These are phyloP conservation scores for Cicer pinnatifidum DNA, from an alignment of 306 rosid genomes.

Conservation along the genomic window DNA sequence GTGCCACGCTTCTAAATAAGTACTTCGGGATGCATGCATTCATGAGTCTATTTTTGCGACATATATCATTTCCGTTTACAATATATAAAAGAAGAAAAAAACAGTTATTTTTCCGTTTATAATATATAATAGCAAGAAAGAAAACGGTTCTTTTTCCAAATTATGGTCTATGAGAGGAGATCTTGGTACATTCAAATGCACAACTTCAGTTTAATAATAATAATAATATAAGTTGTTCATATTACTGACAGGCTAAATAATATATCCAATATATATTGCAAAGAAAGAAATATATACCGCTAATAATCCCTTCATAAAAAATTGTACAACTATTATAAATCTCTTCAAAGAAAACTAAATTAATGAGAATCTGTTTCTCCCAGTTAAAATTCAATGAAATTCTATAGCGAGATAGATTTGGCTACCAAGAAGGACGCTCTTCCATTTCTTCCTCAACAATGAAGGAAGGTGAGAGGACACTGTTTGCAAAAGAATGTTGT, in stretches of 20 bases:
- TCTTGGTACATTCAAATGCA: not conserved
- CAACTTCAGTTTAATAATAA: not conserved
- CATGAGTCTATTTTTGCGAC: too few relatives aligned
- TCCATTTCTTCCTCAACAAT: slow-evolving; percentile 34
- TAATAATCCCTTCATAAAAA: too few relatives aligned
- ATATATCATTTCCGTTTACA: too few relatives aligned
- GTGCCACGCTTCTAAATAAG: too few relatives aligned
- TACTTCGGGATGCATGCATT: too few relatives aligned
- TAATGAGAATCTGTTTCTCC: not conserved
- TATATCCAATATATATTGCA: not conserved
- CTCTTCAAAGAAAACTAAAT: not conserved
- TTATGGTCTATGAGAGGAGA: too few relatives aligned
- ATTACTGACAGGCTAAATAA: not conserved
- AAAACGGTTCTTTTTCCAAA: too few relatives aligned
- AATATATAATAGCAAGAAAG: too few relatives aligned
- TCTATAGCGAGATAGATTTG: slow-evolving; percentile 37
- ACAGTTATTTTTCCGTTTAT: too few relatives aligned
- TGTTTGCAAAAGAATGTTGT: slow-evolving; percentile 50
- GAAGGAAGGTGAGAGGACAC: slow-evolving; percentile 39
- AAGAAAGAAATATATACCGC: not conserved
- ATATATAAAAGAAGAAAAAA: too few relatives aligned
- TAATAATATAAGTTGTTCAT: not conserved
- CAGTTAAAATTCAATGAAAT: slow-evolving; percentile 42
- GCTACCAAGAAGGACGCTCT: slow-evolving; percentile 39
- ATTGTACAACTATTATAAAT: not conserved